Evolutionary conservation across 352 stramenopile species (phyloP).

Genomic region (Pythium plurisporium): DNA sequence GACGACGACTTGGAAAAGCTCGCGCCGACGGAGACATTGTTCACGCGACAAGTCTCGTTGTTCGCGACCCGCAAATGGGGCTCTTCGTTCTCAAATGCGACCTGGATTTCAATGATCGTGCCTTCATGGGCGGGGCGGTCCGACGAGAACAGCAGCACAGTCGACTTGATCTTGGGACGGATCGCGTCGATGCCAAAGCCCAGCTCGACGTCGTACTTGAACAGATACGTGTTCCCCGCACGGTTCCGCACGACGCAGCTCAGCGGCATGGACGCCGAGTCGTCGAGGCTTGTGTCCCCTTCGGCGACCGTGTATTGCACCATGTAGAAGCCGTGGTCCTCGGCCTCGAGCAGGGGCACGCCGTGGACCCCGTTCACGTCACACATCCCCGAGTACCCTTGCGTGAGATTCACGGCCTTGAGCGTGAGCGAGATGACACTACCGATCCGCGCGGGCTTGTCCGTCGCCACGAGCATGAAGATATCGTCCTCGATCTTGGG

Average conservation of each 20-base stretch:
- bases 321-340: conserved; percentile 63
- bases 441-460: conserved; percentile 52
- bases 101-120: conserved; percentile 61
- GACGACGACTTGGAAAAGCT: conserved; percentile 44
- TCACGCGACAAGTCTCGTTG: conserved; percentile 45
- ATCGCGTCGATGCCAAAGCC: conserved; percentile 56
- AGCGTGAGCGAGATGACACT: conserved; percentile 55
- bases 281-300: conserved; percentile 33
- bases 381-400: conserved; percentile 46
- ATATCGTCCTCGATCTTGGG: conserved; percentile 36
- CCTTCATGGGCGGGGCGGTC: conserved; percentile 56
- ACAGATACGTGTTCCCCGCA: conserved; percentile 36
- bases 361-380: conserved; percentile 44
- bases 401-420: conserved; percentile 29
- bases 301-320: conserved; percentile 51
- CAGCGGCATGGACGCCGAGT: conserved; percentile 32
- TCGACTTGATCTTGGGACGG: conserved; percentile 35
- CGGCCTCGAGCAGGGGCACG: conserved; percentile 34
- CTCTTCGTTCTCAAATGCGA: conserved; percentile 38
- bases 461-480: conserved; percentile 59
- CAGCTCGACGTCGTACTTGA: conserved; percentile 34
- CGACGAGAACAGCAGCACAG: conserved; percentile 49
- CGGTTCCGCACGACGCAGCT: conserved; percentile 38
- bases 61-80: conserved; percentile 31
- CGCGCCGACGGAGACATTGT: conserved; percentile 53